Base-by-base conservation (phyloP, 352 stramenopile species). In the Thalassiosira mediterranea region DNA sequence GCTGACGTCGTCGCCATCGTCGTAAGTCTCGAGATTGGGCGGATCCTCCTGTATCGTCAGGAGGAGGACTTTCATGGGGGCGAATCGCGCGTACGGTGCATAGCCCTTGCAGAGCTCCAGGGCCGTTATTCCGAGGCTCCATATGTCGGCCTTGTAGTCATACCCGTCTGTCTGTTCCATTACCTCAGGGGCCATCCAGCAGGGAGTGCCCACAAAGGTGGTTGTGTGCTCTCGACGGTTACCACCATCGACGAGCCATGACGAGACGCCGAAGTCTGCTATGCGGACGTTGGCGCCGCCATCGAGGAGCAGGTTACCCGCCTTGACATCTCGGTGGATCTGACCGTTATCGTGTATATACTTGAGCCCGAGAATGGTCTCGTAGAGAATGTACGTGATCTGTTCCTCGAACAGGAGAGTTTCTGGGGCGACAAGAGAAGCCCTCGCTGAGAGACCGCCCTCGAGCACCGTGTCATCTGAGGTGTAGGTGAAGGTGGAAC, bases 291-390 rank as follows among this genome's bases (percentile, higher is more conserved):
- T 88, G 25, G 96, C 97, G 66, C 84, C 56, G n/a, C 53, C 57
- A 70, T 91, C 83, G 4, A 91, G 60, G 15, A 91, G 56, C 56
- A 91, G 74, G 56, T 83, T 83, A n/a, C 96, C 96, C 0, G 96
- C 97, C 89, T 99, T 99, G 72, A 99, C 98, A 88, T 91, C 96
- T 68, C 96, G 89, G 76, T 99, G 97, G 82, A 99, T 98, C 81
- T 98, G 95, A 2, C 96, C 96, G 69, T 99, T 98, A 64, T 98
- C 95, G 78, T 99, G 97, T 80, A 99, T 98, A 87, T 99, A 99
- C 79, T 98, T 94, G 28, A 99, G 88, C 0, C 96, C 97, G 64
- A 98, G 91, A 11, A 99, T 89, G 19, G 96, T 95, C 82, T 98
- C 94, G 73, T 98, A 94, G 13, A 99, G 86, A 58, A 99, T 98